Base-by-base conservation (phyloP, 495 filamentous ascomycete species). In the Cetradonia linearis region DNA sequence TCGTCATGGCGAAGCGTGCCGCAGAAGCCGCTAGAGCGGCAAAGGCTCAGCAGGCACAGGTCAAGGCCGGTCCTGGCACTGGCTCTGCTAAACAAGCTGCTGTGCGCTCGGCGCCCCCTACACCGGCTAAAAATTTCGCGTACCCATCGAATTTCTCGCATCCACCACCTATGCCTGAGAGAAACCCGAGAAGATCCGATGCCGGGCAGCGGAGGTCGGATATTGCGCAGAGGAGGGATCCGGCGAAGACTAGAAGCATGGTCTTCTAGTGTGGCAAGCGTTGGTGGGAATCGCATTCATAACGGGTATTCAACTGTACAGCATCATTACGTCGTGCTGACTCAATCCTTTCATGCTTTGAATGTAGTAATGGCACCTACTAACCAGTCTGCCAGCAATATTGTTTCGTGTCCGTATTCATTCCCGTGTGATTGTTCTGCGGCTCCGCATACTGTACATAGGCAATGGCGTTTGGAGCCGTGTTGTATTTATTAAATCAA, bases 1-100 rank as follows among this genome's bases (percentile, higher is more conserved):
- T 95, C 56, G 85, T 97, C 42, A 78, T 98, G 16, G 72, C 71
- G 13, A 74, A 74, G 59, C 74, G 77, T 53, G 63, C 65, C 48
- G 65, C 67, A 47, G 67, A 62, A 36, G 61, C 63, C 57, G 46
- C 67, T 18, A 60, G 57, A 50, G 44, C 64, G 54, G 59, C 64
- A 20, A 66, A 67, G 58, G 54, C 63, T 13, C 62, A 65, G 37
- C 61, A 70, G 47, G 65, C 61, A 28, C 65, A 70, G 56, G 54
- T 57, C 16, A 62, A 56, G 50, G 57, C 62, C n/a, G n/a, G n/a
- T n/a, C n/a, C n/a, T 54, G 60, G 53, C 58, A 20, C 33, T 23
- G 44, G 16, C 40, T 56, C 56, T 56, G 60, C 49, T 33, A 42
- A 62, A 23, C 59, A 59, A 48, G 63, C 62, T 8, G 55, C 66